phyloP scores from a whole-genome alignment of 345 rosid species.

The Gossypium herbaceum region DNA sequence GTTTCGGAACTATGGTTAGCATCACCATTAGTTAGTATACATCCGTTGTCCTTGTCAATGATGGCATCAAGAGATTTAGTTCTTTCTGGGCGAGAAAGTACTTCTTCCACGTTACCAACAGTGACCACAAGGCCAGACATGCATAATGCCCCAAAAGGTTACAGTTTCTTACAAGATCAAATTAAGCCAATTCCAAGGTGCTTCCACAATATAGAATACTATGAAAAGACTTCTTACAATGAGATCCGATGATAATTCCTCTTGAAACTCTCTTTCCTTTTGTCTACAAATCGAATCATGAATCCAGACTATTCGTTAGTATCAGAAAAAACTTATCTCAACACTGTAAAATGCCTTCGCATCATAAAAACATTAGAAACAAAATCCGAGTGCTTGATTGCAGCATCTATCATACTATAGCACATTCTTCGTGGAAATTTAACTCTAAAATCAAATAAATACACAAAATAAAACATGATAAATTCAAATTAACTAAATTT shows the following conservation, averaged over 20 bases:
- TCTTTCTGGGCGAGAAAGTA: constrained; percentile 58
- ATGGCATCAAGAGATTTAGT: constrained; percentile 63
- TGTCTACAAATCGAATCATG: constrained; percentile 21
- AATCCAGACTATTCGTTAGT: constrained; percentile 7
- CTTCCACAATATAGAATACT: constrained; percentile 23
- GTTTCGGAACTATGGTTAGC: constrained; percentile 44
- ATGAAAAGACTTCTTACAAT: constrained; percentile 21
- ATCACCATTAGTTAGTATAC: constrained; percentile 50
- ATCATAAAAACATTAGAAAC: constrained; percentile 1
- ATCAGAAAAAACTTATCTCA: constrained; percentile 13
- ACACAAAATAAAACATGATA: neutral
- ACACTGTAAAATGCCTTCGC: neutral
- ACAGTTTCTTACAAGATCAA: constrained; percentile 31
- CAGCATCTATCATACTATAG: neutral
- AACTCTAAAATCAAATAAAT: neutral
- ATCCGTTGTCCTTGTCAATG: constrained; percentile 34
- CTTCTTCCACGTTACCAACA: constrained; percentile 42
- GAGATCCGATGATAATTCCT: constrained; percentile 20
- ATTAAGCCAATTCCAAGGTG: constrained; percentile 14
- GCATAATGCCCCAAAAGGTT: constrained; percentile 55
- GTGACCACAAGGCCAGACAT: constrained; percentile 81
- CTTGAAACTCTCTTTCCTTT: constrained; percentile 15
- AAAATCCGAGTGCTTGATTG: neutral
- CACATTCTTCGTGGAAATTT: neutral
- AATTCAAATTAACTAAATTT: neutral